Percentiles rank a stretch among this genome's conserved stretches.
phyloP scores from a whole-genome alignment of 169 alveolate genomes.

The Cryptosporidium sp. region DNA sequence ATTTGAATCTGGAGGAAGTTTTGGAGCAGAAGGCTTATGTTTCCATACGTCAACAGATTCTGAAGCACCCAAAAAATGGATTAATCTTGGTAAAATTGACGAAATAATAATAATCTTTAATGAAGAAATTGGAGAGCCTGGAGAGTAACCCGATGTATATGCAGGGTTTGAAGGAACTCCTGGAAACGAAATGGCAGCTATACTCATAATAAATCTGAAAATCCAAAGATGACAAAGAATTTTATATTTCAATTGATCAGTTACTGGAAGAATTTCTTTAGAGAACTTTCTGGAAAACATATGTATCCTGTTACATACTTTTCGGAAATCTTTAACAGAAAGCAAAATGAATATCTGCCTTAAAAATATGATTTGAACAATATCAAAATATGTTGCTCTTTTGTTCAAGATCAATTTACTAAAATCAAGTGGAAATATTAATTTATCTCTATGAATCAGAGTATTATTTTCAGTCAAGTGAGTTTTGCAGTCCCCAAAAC shows the following conservation, averaged over 20 bases:
- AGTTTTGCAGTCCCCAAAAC: slow-evolving; percentile 60
- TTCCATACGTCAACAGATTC: slow-evolving; percentile 56
- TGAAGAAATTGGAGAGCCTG: slow-evolving; percentile 20
- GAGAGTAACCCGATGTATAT: neutral
- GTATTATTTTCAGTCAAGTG: slow-evolving; percentile 27
- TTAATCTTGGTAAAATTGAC: slow-evolving; percentile 52
- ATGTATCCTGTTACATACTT: slow-evolving; percentile 3
- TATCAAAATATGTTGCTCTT: slow-evolving; percentile 64
- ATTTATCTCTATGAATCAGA: slow-evolving; percentile 15
- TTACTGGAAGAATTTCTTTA: slow-evolving; percentile 21
- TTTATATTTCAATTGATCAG: slow-evolving; percentile 13
- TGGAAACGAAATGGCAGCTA: slow-evolving; percentile 1
- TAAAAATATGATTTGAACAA: slow-evolving; percentile 23
- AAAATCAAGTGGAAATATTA: slow-evolving; percentile 36
- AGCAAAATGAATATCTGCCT: slow-evolving; percentile 36
- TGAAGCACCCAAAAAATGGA: slow-evolving; percentile 57
- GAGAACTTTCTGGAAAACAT: slow-evolving; percentile 29
- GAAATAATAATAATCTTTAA: slow-evolving; percentile 20
- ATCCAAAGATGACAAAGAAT: slow-evolving; percentile 49
- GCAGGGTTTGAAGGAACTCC: neutral
- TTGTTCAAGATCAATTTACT: slow-evolving; percentile 4
- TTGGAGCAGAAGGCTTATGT: slow-evolving; percentile 74
- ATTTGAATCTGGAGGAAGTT: slow-evolving; percentile 73
- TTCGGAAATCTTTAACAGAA: slow-evolving; percentile 9
- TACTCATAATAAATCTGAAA: slow-evolving; percentile 32